Percentiles rank a stretch among this genome's conserved stretches.
phyloP scores from a whole-genome alignment of 1,284 basidiomycete species.

The Porogramme epimiltina region DNA sequence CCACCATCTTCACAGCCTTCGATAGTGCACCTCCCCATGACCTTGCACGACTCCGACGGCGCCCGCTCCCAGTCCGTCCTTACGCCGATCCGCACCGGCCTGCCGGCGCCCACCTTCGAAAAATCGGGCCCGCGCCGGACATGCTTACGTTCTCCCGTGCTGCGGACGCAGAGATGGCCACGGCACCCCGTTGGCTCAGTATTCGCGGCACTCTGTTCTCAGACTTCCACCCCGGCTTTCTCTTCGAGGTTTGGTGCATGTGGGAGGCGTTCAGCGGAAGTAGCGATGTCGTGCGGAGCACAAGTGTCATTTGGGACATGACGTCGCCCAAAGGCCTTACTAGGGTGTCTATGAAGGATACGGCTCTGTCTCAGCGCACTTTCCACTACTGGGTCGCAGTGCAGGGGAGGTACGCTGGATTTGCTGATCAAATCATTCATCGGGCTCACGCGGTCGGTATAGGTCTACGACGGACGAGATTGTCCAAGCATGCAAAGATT shows the following conservation, averaged over 20 bases:
- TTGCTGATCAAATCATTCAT: too few relatives aligned
- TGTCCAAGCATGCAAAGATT: constrained; percentile 8
- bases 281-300: constrained; percentile 20
- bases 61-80: constrained; percentile 30
- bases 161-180: constrained; percentile 19
- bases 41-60: constrained; percentile 28
- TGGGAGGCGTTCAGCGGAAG: constrained; percentile 28
- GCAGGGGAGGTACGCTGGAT: constrained; percentile 20
- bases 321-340: constrained; percentile 17
- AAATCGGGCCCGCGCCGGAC: constrained; percentile 16
- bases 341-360: constrained; percentile 13
- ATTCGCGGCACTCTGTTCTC: constrained; percentile 27
- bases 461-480: constrained; percentile 19
- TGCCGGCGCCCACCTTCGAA: constrained; percentile 20
- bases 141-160: constrained; percentile 23
- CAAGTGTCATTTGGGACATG: constrained; percentile 25
- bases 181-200: constrained; percentile 19
- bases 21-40: constrained; percentile 25
- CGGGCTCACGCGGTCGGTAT: background rate
- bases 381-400: constrained; percentile 27
- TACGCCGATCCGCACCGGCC: constrained; percentile 22
- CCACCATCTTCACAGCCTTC: too few relatives aligned
- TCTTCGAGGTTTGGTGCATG: constrained; percentile 20
- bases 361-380: constrained; percentile 20
- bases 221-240: constrained; percentile 21